Base-by-base conservation (phyloP, 495 filamentous ascomycete genomes). In the Friedmanniomyces endolithicus region DNA sequence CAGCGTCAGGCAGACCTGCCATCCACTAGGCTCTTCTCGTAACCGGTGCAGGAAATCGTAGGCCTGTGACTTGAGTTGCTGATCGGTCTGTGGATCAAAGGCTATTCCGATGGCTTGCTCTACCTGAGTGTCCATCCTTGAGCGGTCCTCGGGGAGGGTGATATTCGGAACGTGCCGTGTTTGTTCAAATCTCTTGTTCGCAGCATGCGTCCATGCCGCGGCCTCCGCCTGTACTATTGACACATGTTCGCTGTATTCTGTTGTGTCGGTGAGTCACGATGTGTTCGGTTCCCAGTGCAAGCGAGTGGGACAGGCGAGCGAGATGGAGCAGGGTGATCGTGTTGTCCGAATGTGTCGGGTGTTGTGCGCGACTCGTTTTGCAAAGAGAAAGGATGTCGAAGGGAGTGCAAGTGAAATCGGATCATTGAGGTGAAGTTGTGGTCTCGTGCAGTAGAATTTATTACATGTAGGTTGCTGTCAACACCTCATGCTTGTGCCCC, bases 61-160 rank as follows among this genome's bases (percentile, higher is more conserved):
- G 52, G 90, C 90, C 75, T 95, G 89, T 31, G 71, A 69, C 68
- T 90, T 89, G 61, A 94, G 79, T 57, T 75, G 71, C 64, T 79
- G 80, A 71, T 87, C 78, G 52, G 87, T 80, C 57, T 74, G 67
- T 59, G 86, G 83, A 69, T 90, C 81, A 75, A 77, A 87, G 71
- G 85, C 86, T 74, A 95, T 88, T 68, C 92, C 78, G 72, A 96
- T 90, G 69, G 89, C 89, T 70, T 85, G 88, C 70, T 88, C 84
- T 70, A 95, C 82, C 88, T 95, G 66, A 35, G 52, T 17, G 34
- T 57, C 58, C 55, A 62, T 62, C 9, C 33, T 56, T n/a, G 37
- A 14, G 12, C 6, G 3, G 37, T 41, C n/a, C 24, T 46, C 22
- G 16, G 40, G 12, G 11, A 7, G 19, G 33, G 6, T 48, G 14